phyloP scores from a whole-genome alignment of 345 rosid species.

The Populus pruinosa region DNA sequence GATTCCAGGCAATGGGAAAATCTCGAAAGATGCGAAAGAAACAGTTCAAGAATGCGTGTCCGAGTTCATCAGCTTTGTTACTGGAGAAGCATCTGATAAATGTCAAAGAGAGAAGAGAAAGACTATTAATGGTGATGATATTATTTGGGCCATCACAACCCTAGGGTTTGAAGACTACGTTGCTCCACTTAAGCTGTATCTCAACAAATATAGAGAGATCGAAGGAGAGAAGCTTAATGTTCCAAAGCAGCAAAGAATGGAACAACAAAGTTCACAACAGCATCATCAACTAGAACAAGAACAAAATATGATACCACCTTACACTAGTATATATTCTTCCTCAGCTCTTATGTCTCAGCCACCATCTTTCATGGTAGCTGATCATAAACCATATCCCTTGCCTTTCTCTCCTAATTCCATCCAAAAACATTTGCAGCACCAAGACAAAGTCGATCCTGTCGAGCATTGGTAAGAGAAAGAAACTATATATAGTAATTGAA shows the following conservation, averaged over 20 bases:
- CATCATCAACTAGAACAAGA: conserved; percentile 32
- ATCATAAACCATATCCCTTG: conserved; percentile 49
- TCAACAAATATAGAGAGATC: conserved; percentile 10
- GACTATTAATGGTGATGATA: conserved; percentile 18
- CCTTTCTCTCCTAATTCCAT: conserved; percentile 58
- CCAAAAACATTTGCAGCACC: conserved; percentile 53
- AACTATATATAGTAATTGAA: too few species aligned
- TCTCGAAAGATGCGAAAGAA: conserved; percentile 21
- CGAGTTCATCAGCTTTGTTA: conserved; percentile 21
- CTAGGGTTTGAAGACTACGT: conserved; percentile 21
- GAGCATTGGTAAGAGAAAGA: conserved; percentile 40
- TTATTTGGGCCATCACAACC: conserved; percentile 21
- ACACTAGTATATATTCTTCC: conserved; percentile 40
- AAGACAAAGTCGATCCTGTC: conserved; percentile 57
- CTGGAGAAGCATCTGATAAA: conserved; percentile 18
- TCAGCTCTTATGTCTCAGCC: conserved; percentile 41
- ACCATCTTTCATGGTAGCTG: conserved; percentile 35
- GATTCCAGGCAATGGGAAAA: conserved; percentile 16
- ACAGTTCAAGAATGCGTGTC: conserved; percentile 17
- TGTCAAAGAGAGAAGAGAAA: conserved; percentile 19
- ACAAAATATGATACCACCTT: conserved; percentile 23
- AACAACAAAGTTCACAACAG: conserved; percentile 24
- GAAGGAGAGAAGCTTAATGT: conserved; percentile 15
- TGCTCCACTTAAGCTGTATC: conserved; percentile 11
- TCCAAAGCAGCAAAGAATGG: conserved; percentile 13